phyloP scores from a whole-genome alignment of 805 yeast species.

The Metschnikowia noctiluminum region DNA sequence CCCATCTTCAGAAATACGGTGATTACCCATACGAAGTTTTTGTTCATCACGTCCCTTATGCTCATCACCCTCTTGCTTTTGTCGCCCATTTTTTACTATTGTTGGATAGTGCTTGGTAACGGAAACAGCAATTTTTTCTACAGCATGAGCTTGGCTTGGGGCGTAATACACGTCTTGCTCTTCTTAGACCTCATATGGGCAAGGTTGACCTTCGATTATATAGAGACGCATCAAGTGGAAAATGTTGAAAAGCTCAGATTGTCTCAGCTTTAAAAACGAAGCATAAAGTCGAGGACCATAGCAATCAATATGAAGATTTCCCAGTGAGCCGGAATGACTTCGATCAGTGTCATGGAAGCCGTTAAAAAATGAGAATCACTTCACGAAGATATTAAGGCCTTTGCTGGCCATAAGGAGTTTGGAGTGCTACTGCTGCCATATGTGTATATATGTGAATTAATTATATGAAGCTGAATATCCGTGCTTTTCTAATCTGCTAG shows the following conservation, averaged over 20 bases:
- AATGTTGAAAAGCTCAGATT: constrained; percentile 33
- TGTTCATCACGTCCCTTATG: constrained; percentile 46
- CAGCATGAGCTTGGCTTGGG: constrained; percentile 83
- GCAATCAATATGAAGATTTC: no score
- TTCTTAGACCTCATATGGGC: constrained; percentile 83
- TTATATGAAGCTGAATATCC: no score
- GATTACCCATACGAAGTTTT: constrained; percentile 44
- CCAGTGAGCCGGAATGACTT: no score
- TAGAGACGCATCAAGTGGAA: constrained; percentile 36
- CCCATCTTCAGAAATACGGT: constrained; percentile 46
- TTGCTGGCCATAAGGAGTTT: no score
- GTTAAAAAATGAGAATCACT: no score
- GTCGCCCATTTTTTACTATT: constrained; percentile 85
- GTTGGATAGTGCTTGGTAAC: constrained; percentile 92
- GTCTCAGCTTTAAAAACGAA: constrained; percentile 52
- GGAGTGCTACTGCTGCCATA: no score
- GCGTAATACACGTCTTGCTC: constrained; percentile 63
- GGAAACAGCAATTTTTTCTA: constrained; percentile 97
- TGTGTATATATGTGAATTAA: no score
- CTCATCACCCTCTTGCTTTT: constrained; percentile 54
- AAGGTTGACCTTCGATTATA: constrained; percentile 62
- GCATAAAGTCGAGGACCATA: no score
- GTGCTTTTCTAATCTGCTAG: no score
- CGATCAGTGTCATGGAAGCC: no score
- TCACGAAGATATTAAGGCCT: no score